Evolutionary conservation across 495 filamentous ascomycete species (phyloP).

Genomic region (Trichoderma parareesei): DNA sequence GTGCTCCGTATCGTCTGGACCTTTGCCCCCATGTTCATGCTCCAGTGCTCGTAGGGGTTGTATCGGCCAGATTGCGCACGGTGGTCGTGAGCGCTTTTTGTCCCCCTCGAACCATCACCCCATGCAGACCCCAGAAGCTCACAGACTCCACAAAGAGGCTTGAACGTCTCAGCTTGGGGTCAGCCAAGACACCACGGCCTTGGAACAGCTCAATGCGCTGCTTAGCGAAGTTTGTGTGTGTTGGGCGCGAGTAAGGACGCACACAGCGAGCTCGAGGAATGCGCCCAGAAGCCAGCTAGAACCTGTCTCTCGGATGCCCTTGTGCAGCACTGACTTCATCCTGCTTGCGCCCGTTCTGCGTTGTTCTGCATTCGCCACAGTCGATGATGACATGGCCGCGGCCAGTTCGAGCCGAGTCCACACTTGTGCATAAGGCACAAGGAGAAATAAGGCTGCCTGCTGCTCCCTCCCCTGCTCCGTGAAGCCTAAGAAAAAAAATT

Average conservation of each 20-base stretch:
- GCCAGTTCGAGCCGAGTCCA: not conserved
- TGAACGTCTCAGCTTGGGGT: constrained; percentile 7
- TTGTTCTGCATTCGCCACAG: not conserved
- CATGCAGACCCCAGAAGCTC: not conserved
- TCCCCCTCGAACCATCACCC: constrained; percentile 2
- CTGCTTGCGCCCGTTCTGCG: not conserved
- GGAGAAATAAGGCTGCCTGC: constrained; percentile 6
- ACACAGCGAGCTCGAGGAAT: not conserved
- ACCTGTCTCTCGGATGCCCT: not conserved
- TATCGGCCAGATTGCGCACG: constrained; percentile 5
- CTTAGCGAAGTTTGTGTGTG: not conserved
- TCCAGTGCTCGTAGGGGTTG: not conserved
- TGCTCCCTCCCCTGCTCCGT: not conserved
- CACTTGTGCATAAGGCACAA: constrained; percentile 8
- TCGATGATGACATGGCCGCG: not conserved
- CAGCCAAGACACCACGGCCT: not conserved
- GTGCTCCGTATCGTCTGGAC: not conserved
- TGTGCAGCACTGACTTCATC: not conserved
- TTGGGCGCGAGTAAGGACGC: not conserved
- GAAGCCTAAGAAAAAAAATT: not conserved
- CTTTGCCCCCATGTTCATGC: not conserved
- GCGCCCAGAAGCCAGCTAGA: not conserved
- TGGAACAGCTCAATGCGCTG: not conserved
- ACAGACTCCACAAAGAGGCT: not conserved
- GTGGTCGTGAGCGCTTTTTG: constrained; percentile 9